Conservation (phyloP, 192 early-diverging fungal species). For the Podochytrium sp. region DNA sequence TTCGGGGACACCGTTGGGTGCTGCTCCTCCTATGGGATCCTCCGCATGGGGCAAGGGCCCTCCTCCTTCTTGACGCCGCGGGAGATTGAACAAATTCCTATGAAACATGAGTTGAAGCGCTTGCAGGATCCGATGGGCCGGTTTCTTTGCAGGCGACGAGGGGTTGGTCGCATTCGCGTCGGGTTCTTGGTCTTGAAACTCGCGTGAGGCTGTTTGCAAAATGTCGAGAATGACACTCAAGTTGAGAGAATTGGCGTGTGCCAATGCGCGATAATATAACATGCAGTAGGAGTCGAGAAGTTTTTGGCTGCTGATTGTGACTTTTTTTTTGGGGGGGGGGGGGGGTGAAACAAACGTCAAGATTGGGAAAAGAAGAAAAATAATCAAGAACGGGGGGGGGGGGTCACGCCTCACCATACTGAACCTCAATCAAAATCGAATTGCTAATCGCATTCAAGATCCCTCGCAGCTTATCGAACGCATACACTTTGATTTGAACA, state of each 20-base stretch:
- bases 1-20: too few species aligned
- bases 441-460: constrained; percentile 32
- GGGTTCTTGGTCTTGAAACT: neutral
- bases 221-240: constrained; percentile 32
- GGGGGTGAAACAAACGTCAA: too few species aligned
- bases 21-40: too few species aligned
- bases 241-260: constrained; percentile 32
- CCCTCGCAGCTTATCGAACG: constrained; percentile 6
- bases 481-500: neutral
- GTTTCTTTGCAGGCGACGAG: neutral
- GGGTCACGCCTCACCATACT: constrained; percentile 12
- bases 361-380: neutral
- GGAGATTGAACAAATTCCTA: constrained; percentile 3
- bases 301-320: constrained; percentile 31
- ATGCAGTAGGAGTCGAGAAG: constrained; percentile 43
- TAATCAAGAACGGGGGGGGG: too few species aligned
- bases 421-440: constrained; percentile 29
- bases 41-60: too few species aligned
- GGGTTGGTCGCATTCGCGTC: neutral
- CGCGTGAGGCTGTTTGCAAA: constrained; percentile 4
- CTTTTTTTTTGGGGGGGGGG: too few species aligned
- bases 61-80: too few species aligned
- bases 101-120: constrained; percentile 41
- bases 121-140: constrained; percentile 29
- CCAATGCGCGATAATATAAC: constrained; percentile 40